A percentile compares a stretch with the other conserved stretches of the same genome.
Evolutionary conservation across 805 yeast species (phyloP).

Genomic region (Maudiozyma barnettii): DNA sequence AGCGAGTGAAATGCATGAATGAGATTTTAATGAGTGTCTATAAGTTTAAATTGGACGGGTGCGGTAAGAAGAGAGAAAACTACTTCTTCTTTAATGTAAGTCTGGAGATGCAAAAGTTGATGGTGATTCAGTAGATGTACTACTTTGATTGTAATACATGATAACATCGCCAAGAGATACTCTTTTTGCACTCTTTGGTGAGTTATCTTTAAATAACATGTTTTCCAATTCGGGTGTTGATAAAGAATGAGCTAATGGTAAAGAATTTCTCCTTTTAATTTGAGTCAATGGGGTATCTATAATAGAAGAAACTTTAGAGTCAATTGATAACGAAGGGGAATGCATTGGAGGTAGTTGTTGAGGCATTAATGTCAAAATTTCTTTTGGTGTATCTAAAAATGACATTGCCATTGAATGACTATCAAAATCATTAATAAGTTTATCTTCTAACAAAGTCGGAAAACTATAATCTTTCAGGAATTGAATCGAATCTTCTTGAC

Average conservation of each 20-base stretch:
- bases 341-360: neutral
- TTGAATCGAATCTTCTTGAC: conserved; percentile 13
- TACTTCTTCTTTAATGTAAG: neutral
- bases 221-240: conserved; percentile 20
- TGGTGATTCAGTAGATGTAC: conserved; percentile 15
- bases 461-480: conserved; percentile 21
- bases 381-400: neutral
- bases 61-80: neutral
- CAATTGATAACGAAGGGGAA: neutral
- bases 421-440: conserved; percentile 7
- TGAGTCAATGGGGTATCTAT: neutral
- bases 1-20: neutral
- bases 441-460: conserved; percentile 24
- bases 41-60: neutral
- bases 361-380: neutral
- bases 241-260: conserved; percentile 1
- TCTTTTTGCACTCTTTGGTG: conserved; percentile 11
- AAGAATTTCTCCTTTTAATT: conserved; percentile 1
- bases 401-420: neutral
- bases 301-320: neutral
- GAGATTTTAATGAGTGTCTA: neutral
- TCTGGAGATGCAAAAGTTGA: conserved; percentile 2
- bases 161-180: conserved; percentile 26
- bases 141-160: conserved; percentile 20
- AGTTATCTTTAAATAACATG: conserved; percentile 11